These are phyloP conservation scores for Tolypocladium sp. DNA, from an alignment of 2,329 filamentous ascomycete species.

Conservation along the genomic window DNA sequence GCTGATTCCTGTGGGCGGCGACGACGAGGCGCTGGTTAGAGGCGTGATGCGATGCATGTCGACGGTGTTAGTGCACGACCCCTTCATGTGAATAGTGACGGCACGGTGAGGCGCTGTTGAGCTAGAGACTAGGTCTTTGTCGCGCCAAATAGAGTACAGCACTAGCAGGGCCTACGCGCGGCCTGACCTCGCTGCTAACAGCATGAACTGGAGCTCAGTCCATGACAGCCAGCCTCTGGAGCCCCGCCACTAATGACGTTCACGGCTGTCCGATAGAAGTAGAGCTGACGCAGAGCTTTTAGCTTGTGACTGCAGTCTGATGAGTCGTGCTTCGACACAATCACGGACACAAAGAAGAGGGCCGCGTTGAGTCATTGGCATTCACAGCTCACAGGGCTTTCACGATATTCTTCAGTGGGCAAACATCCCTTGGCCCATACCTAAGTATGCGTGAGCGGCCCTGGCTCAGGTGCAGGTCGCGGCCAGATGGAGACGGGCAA, in stretches of 20 bases:
- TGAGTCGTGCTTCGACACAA: not conserved
- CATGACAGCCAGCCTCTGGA: too few species aligned
- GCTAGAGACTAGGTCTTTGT: not conserved
- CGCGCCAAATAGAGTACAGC: not conserved
- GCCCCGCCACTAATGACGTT: not conserved
- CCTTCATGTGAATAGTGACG: not conserved
- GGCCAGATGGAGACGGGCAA: not conserved
- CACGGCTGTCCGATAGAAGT: not conserved
- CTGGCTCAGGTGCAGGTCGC: too few species aligned
- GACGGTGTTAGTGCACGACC: not conserved
- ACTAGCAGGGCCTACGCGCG: not conserved
- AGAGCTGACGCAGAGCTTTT: not conserved
- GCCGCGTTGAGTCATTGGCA: not conserved
- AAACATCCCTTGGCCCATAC: not conserved
- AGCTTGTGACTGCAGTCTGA: not conserved
- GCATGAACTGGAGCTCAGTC: not conserved
- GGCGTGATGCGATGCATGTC: not conserved
- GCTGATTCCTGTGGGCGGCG: not conserved
- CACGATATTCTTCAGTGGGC: not conserved
- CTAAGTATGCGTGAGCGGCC: not conserved
- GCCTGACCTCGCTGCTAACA: not conserved
- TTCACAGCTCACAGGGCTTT: too few species aligned
- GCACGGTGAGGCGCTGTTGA: not conserved
- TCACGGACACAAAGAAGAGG: not conserved
- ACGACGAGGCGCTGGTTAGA: not conserved